These are phyloP conservation scores for Escovopsis weberi DNA, from an alignment of 2,329 filamentous ascomycete species.

Conservation along the genomic window DNA sequence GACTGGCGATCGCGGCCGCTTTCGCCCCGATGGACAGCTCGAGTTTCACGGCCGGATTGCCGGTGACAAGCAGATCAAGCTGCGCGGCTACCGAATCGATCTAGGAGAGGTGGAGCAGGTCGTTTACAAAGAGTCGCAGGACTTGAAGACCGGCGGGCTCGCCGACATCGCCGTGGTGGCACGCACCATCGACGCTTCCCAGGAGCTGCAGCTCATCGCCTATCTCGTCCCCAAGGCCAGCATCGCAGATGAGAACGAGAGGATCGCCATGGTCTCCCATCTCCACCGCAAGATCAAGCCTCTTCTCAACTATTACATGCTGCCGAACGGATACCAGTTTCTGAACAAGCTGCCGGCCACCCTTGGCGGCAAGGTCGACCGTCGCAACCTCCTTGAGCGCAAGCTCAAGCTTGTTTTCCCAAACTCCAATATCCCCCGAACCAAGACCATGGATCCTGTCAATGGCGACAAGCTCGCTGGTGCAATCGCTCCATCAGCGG, in stretches of 20 bases:
- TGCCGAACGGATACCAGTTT: constrained; percentile 12
- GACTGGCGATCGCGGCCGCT: constrained; percentile 28
- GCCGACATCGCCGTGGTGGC: constrained; percentile 9
- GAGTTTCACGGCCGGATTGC: constrained; percentile 21
- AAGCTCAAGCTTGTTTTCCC: constrained; percentile 9
- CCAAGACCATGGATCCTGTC: background rate
- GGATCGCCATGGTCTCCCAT: constrained; percentile 6
- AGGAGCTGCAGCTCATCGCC: constrained; percentile 12
- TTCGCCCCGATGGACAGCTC: constrained; percentile 21
- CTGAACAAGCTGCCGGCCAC: constrained; percentile 10
- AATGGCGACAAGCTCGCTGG: background rate
- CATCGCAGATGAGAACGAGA: constrained; percentile 4
- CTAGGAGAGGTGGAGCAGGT: constrained; percentile 22
- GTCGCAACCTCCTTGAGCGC: constrained; percentile 8
- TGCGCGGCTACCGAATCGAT: constrained; percentile 21
- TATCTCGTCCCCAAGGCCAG: constrained; percentile 10
- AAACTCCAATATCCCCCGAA: background rate
- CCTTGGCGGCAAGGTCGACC: constrained; percentile 12
- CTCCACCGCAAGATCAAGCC: constrained; percentile 10
- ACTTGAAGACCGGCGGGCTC: constrained; percentile 5
- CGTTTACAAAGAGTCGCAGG: constrained; percentile 10
- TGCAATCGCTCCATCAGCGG: background rate
- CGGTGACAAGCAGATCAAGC: constrained; percentile 24
- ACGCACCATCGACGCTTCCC: constrained; percentile 8
- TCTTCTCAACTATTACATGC: constrained; percentile 14